Evolutionary conservation across 106 monocot species (phyloP), one percentile per base, ranked within the genome.

Genomic region (Triglochin maritima): DNA sequence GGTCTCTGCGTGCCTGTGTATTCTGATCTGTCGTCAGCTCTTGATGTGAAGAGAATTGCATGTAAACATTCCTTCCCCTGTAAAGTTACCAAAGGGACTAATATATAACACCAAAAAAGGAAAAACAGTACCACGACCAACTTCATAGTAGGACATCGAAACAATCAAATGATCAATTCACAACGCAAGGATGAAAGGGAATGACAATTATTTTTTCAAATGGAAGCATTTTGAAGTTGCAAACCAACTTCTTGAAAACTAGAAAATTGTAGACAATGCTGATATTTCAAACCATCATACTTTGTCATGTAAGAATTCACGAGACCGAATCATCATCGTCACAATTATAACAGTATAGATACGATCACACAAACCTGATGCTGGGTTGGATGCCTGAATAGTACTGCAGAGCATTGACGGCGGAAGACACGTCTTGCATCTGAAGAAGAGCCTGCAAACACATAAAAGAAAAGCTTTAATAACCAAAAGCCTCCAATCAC

Each of bases 1-100:
- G 85, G 8, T 89, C 89, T 76, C 85, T 89, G 3, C 83, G 69
- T 65, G 80, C 76, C 74, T 85, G 83, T 67, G 80, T 64, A 54
- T 67, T 83, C 49, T 82, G 85, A 49, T 89, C 89, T 46, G 89
- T 85, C 46, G 85, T 89, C 10, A 89, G 73, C 68, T 89, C 89
- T 65, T 89, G 89, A 60, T 89, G 89, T 64, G 89, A 89, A 60
- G 89, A 89, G 67, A 89, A 89, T 53, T 89, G 89, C 69, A 89
- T 78, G 67, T 89, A 89, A 16, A 89, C 76, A 69, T 85, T 89
- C 64, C 89, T 81, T 68, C 89, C 89, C 82, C 89, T 89, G 64
- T 68, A 69, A 75, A 11, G 14, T 13, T 17, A 62, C 8, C 63
- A 71, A 11, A 46, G 46, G n/a, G 14, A 5, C 7, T 64, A 57